phyloP scores from a whole-genome alignment of 176 grass and related monocot species.

The barley (Hordeum vulgare) region DNA sequence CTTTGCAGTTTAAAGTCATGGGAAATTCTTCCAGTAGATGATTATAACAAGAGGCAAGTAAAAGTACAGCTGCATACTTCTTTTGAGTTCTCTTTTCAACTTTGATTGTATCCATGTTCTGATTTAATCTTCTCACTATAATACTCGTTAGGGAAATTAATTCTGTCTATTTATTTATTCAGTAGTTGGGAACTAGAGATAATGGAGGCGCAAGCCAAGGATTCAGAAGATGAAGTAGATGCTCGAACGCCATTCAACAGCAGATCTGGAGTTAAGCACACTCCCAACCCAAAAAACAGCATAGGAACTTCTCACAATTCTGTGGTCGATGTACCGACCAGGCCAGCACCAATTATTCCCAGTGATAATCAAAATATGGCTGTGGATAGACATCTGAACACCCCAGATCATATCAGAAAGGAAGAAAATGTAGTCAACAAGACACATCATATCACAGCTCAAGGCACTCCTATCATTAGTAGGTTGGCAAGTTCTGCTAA shows the following conservation, averaged over 20 bases:
- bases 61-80: not conserved
- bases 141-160: not conserved
- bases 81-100: not conserved
- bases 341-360: not conserved
- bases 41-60: conserved; percentile 68
- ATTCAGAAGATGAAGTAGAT: conserved; percentile 68
- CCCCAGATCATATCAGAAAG: not conserved
- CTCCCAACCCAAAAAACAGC: not conserved
- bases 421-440: not conserved
- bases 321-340: not conserved
- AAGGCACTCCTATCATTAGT: conserved; percentile 2
- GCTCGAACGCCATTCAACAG: conserved; percentile 9
- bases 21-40: conserved; percentile 63
- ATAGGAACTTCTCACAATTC: not conserved
- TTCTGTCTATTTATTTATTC: conserved; percentile 27
- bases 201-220: conserved; percentile 66
- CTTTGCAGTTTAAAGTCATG: conserved; percentile 75
- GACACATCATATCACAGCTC: not conserved
- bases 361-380: not conserved
- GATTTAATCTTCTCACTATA: not conserved
- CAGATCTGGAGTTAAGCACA: conserved; percentile 8
- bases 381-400: conserved; percentile 6
- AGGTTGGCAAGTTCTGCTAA: not conserved
- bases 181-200: conserved; percentile 89
- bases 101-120: not conserved